Evolutionary conservation across 495 filamentous ascomycete species (phyloP).

Genomic region (Immersiella caudata): DNA sequence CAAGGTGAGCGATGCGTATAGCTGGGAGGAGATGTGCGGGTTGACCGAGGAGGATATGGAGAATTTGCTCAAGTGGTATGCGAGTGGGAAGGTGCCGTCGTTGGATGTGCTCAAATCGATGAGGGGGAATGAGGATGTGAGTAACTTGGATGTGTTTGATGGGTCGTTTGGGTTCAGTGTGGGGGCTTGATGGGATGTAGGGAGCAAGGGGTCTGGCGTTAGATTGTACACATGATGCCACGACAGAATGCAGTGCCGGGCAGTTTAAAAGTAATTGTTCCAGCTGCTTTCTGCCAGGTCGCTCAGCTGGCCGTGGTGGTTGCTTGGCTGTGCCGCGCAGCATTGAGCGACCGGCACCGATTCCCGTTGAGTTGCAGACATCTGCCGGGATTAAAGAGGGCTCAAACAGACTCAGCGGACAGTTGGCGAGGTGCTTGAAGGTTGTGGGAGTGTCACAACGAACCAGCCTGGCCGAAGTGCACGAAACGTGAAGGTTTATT

Average conservation of each 20-base stretch:
- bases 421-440: no score
- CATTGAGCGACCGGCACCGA: no score
- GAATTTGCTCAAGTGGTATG: constrained; percentile 69
- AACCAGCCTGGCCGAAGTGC: no score
- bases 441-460: no score
- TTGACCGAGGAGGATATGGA: constrained; percentile 88
- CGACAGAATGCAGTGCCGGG: no score
- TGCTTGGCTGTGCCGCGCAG: no score
- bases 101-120: constrained; percentile 52
- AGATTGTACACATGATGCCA: constrained; percentile 11
- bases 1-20: constrained; percentile 84
- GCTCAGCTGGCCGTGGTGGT: no score
- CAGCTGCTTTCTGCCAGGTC: not conserved
- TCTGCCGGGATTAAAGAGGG: no score
- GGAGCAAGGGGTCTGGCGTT: constrained; percentile 6
- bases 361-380: no score
- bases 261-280: not conserved
- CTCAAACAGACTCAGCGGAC: no score
- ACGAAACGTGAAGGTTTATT: no score
- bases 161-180: constrained; percentile 62
- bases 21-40: constrained; percentile 78
- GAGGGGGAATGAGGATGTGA: constrained; percentile 50
- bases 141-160: constrained; percentile 56
- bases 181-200: constrained; percentile 43
- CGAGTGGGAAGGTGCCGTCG: constrained; percentile 50